Evolutionary conservation across 176 grass and related monocot species (phyloP), one percentile per base, ranked within the genome.

Genomic region (Triticum monococcum): DNA sequence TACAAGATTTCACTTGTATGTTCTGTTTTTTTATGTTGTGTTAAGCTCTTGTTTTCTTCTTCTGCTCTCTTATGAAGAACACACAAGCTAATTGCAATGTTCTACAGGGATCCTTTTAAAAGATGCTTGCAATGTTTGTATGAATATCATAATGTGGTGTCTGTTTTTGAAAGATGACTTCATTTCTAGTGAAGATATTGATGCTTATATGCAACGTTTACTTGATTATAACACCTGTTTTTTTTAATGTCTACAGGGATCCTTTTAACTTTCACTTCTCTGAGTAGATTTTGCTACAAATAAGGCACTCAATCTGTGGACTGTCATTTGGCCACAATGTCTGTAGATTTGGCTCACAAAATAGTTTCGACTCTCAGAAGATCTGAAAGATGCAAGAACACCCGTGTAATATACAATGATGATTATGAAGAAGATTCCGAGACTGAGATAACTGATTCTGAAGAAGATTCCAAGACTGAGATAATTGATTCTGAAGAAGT

Each of bases 401-500:
- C 64, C 9, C 52, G 62, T 48, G 46, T 32, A 33, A 18, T 86
- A 50, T 88, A 72, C 69, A 78, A 63, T 74, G 64, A 90, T 75
- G 56, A 66, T 72, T 52, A 52, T 52, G 48, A 52, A 52, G 48
- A 52, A 50, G 48, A 52, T 52, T 50, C 13, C 13, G 8, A 9
- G 90, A 65, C 46, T 73, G 87, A 90, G 86, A 71, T 92, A 12
- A 26, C 37, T 75, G 54, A 66, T 72, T 52, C 16, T 52, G 48
- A 52, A 54, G 46, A 50, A 50, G 50, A 54, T 54, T 50, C 40
- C 0, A 1, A 46, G 90, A 66, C 48, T 68, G 82, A 90, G 86
- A 72, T 92, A 12, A 35, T 68, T 63, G 87, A 88, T 80, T 35
- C 24, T 78, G 85, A 92, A 68, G 89, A 94, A 84, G 74, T 25